These are phyloP conservation scores for Wickerhamiella allomyrinae DNA, from an alignment of 805 yeast species.

Conservation along the genomic window DNA sequence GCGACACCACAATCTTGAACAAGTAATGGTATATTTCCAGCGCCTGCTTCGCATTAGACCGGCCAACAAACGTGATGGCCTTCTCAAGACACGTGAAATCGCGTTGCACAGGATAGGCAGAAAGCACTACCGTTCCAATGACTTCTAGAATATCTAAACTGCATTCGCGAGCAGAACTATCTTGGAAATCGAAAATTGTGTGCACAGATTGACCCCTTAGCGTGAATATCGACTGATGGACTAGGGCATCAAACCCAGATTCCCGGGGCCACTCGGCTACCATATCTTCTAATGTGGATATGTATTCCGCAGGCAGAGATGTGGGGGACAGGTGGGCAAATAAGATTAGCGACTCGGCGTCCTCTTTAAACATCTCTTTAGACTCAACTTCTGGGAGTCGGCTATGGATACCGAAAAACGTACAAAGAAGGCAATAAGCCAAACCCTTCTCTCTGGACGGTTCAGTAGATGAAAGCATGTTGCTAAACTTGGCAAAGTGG, in stretches of 20 bases:
- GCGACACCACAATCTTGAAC: neutral
- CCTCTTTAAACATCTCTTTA: neutral
- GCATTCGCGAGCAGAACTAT: neutral
- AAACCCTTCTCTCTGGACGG: neutral
- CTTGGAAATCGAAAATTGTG: neutral
- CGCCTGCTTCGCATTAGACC: neutral
- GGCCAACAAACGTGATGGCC: neutral
- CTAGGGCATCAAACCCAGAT: neutral
- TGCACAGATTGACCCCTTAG: neutral
- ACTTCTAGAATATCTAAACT: neutral
- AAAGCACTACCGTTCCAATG: neutral
- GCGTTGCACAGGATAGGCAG: neutral
- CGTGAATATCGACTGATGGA: neutral
- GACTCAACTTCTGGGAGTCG: neutral
- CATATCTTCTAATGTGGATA: neutral
- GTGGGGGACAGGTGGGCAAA: no score
- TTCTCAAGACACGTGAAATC: neutral
- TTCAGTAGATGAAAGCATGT: no score
- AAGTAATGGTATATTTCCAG: conserved; percentile 1
- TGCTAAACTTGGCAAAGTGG: no score
- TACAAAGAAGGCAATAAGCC: neutral
- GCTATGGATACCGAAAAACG: neutral
- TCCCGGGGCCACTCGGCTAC: conserved; percentile 1
- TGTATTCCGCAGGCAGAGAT: neutral
- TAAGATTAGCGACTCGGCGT: neutral